phyloP scores from a whole-genome alignment of 305 asterid genomes.

The Striga hermonthica region DNA sequence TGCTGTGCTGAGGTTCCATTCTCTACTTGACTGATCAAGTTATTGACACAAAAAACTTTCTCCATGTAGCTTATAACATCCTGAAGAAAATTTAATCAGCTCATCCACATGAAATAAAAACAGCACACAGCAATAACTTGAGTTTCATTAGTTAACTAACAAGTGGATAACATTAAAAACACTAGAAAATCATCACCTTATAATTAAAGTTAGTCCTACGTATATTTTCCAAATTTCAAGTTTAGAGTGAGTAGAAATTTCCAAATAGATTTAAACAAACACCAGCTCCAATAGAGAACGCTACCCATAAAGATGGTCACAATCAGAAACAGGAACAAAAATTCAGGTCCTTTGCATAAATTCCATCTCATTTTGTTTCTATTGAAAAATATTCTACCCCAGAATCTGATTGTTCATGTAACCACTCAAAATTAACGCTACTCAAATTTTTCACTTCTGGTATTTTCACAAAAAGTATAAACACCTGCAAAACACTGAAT shows the following conservation, averaged over 20 bases:
- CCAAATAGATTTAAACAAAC: slow-evolving; percentile 4
- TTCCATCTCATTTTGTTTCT: neutral
- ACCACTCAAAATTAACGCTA: neutral
- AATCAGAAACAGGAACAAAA: slow-evolving; percentile 3
- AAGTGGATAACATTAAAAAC: slow-evolving; percentile 6
- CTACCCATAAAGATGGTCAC: slow-evolving; percentile 18
- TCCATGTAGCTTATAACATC: slow-evolving; percentile 90
- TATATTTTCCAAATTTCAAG: neutral
- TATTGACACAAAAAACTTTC: slow-evolving; percentile 69
- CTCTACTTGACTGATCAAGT: slow-evolving; percentile 56
- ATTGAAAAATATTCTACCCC: neutral
- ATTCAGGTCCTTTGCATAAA: neutral
- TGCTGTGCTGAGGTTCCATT: slow-evolving; percentile 51
- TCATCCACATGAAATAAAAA: slow-evolving; percentile 20
- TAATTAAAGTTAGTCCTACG: neutral
- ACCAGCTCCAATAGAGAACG: slow-evolving; percentile 19
- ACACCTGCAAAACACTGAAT: neutral
- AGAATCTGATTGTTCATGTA: neutral
- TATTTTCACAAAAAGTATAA: neutral
- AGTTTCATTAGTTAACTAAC: slow-evolving; percentile 13
- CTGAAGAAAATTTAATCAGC: slow-evolving; percentile 42
- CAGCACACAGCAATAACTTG: slow-evolving; percentile 11
- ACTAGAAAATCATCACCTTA: neutral
- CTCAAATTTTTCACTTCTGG: neutral
- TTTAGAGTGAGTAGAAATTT: neutral